Evolutionary conservation across 2,329 filamentous ascomycete species (phyloP).

Genomic region (Fusarium agapanthi): DNA sequence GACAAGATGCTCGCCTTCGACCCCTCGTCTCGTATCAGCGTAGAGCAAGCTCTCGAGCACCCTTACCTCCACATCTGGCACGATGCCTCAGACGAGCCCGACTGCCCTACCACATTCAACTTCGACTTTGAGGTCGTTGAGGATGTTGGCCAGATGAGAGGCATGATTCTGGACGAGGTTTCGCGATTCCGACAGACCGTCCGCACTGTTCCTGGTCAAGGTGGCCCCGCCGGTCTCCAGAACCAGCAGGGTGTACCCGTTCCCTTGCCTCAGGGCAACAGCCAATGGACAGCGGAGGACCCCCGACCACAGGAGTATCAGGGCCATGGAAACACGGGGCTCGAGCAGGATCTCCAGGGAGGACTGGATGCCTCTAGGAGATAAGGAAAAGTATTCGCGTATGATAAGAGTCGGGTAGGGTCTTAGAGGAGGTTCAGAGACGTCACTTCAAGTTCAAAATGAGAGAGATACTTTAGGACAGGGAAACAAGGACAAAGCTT

Average conservation of each 20-base stretch:
- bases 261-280: constrained; percentile 60
- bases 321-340: constrained; percentile 53
- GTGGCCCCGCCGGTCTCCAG: constrained; percentile 44
- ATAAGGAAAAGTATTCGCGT: constrained; percentile 37
- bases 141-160: constrained; percentile 92
- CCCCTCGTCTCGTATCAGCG: constrained; percentile 89
- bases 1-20: constrained; percentile 99
- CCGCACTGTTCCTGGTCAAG: constrained; percentile 58
- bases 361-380: constrained; percentile 50
- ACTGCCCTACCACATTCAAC: constrained; percentile 93
- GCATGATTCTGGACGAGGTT: constrained; percentile 97
- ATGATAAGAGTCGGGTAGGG: not conserved
- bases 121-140: constrained; percentile 99
- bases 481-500: constrained; percentile 3
- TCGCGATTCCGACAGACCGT: constrained; percentile 78
- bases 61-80: constrained; percentile 98
- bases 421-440: constrained; percentile 6
- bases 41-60: constrained; percentile 95
- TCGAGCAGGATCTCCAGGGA: constrained; percentile 68
- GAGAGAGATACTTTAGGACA: not conserved
- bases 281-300: constrained; percentile 68
- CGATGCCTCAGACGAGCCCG: constrained; percentile 93
- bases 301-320: constrained; percentile 68
- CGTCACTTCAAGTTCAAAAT: constrained; percentile 9
- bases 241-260: constrained; percentile 56